phyloP scores from a whole-genome alignment of 306 rosid genomes.

The Canavalia ensiformis region DNA sequence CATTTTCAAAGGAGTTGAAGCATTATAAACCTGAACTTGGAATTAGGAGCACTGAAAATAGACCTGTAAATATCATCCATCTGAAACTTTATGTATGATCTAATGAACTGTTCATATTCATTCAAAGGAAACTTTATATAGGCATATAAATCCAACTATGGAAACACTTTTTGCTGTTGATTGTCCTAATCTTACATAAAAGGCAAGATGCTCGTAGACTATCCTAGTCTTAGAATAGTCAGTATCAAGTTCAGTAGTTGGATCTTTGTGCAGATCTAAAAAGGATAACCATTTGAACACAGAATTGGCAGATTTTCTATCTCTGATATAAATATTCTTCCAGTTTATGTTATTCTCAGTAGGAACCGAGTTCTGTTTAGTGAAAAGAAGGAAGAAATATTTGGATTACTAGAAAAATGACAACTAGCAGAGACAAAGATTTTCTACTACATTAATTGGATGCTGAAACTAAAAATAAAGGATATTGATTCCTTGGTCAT shows the following conservation, averaged over 20 bases:
- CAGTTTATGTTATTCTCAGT: not conserved
- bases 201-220: not conserved
- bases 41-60: not conserved
- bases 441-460: slow-evolving; percentile 1
- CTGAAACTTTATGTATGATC: slow-evolving; percentile 10
- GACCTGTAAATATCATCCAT: not conserved
- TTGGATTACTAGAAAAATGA: not conserved
- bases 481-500: not conserved
- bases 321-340: not conserved
- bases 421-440: not conserved
- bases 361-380: not conserved
- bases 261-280: not conserved
- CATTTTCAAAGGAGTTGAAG: slow-evolving; percentile 20
- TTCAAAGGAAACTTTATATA: slow-evolving; percentile 8
- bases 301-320: not conserved
- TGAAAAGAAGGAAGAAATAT: slow-evolving; percentile 5
- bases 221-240: slow-evolving; percentile 1
- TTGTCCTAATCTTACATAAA: not conserved
- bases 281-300: not conserved
- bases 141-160: not conserved
- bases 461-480: not conserved
- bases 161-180: not conserved
- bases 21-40: not conserved
- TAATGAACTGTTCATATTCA: not conserved
- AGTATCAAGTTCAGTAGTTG: not conserved